Evolutionary conservation across 345 rosid genomes (phyloP).

Genomic region (Pugionium cornutum): DNA sequence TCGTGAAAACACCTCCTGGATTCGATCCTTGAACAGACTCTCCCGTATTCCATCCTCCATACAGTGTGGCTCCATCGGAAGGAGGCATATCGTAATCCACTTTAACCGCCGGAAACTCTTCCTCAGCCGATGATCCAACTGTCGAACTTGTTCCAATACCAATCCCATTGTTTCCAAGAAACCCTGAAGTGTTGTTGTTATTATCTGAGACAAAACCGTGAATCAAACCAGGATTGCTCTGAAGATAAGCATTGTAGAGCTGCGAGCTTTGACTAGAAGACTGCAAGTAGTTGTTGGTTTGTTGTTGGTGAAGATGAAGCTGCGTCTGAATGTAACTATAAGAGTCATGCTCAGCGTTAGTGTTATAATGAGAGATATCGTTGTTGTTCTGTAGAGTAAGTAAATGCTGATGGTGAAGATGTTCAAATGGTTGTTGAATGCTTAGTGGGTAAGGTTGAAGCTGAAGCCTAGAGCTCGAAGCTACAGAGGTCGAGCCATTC

Average conservation of each 20-base stretch:
- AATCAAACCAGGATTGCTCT: conserved; percentile 64
- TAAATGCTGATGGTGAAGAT: conserved; percentile 57
- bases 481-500: conserved; percentile 51
- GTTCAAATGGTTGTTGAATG: conserved; percentile 62
- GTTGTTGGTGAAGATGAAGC: conserved; percentile 67
- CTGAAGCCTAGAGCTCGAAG: conserved; percentile 49
- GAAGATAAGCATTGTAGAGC: conserved; percentile 68
- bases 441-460: conserved; percentile 63
- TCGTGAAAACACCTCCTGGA: conserved; percentile 70
- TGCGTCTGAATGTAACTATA: conserved; percentile 76
- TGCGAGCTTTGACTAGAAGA: conserved; percentile 52
- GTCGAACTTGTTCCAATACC: conserved; percentile 56
- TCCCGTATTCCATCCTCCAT: conserved; percentile 69
- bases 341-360: conserved; percentile 52
- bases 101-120: conserved; percentile 66
- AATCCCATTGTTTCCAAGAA: conserved; percentile 54
- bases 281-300: conserved; percentile 46
- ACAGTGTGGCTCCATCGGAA: conserved; percentile 46
- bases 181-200: conserved; percentile 56
- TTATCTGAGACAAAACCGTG: conserved; percentile 62
- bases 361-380: conserved; percentile 61
- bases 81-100: conserved; percentile 84
- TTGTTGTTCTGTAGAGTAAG: conserved; percentile 68
- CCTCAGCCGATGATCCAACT: conserved; percentile 52
- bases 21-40: conserved; percentile 76